Base-by-base conservation (phyloP, 352 stramenopile genomes). In the Plasmopara halstedii region DNA sequence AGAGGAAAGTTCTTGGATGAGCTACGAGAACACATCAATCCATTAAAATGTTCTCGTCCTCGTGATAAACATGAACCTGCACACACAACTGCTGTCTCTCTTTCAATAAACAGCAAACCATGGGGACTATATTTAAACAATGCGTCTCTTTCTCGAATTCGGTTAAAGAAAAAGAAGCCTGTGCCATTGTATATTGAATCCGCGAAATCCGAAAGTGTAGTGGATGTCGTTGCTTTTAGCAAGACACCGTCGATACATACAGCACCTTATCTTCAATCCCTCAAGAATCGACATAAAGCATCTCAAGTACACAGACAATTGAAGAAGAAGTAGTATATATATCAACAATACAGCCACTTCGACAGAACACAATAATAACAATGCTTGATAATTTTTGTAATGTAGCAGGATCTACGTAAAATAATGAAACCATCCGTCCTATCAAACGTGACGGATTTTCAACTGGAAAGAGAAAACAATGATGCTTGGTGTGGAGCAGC, bases 51-150 rank as follows among this genome's bases (percentile, higher is more conserved):
- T 7, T 53, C 53, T 31, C 45, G 21, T 15, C 26, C 56, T 43
- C 53, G 58, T 10, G 44, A 55, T 18, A 48, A 52, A 20, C 38
- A 37, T 40, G 26, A 18, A n/a, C 18, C 34, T 13, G 42, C n/a
- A n/a, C n/a, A n/a, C n/a, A 49, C 19, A 2, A 34, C 38, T 26
- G 21, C 49, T 21, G 38, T 52, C 9, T 60, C 62, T 25, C 53
- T 42, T n/a, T n/a, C n/a, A n/a, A n/a, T n/a, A n/a, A n/a, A n/a
- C 11, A 44, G 62, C 9, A 62, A 69, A 31, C 58, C 81, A 33
- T 85, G 76, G 76, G 69, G 71, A 0, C 44, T 87, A 17, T 65
- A 77, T 34, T 47, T 87, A 27, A 71, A 70, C 41, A 84, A 78
- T 52, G 45, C 64, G 7, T 56, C 73, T 14, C 49, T 90, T 6